Percentiles rank a stretch among this genome's conserved stretches.
phyloP scores from a whole-genome alignment of 1,284 basidiomycete genomes.

The Pyrrhoderma lamaoense region DNA sequence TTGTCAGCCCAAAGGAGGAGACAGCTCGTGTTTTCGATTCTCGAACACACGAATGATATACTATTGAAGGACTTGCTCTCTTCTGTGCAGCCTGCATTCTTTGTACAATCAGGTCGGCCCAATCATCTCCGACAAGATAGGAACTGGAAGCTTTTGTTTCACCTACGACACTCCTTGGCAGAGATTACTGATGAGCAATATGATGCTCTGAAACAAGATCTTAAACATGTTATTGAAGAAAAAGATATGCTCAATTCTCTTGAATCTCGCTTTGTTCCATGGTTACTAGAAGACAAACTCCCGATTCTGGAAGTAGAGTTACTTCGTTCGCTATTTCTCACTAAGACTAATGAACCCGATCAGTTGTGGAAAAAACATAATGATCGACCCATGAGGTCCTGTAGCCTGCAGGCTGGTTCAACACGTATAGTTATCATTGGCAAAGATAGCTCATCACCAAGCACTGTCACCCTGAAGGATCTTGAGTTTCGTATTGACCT shows the following conservation, averaged over 20 bases:
- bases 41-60: constrained; percentile 41
- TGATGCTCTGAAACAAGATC: not conserved
- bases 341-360: not conserved
- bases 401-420: not conserved
- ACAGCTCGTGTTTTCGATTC: constrained; percentile 38
- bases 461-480: constrained; percentile 6
- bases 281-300: constrained; percentile 12
- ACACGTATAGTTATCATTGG: constrained; percentile 2
- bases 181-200: constrained; percentile 2
- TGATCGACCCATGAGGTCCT: constrained; percentile 1
- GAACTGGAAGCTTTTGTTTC: constrained; percentile 63
- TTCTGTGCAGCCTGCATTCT: constrained; percentile 70
- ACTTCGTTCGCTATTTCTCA: constrained; percentile 6
- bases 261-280: constrained; percentile 7
- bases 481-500: constrained; percentile 4
- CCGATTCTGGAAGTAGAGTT: constrained; percentile 6
- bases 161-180: constrained; percentile 55
- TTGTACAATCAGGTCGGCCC: constrained; percentile 66
- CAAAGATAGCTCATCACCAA: constrained; percentile 4
- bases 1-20: constrained; percentile 1
- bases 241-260: constrained; percentile 1
- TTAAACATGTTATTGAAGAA: not conserved
- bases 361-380: constrained; percentile 3
- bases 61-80: constrained; percentile 65
- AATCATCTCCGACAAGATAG: constrained; percentile 55